These are phyloP conservation scores for Claviceps spartinae DNA, from an alignment of 2,329 filamentous ascomycete genomes.

Conservation along the genomic window DNA sequence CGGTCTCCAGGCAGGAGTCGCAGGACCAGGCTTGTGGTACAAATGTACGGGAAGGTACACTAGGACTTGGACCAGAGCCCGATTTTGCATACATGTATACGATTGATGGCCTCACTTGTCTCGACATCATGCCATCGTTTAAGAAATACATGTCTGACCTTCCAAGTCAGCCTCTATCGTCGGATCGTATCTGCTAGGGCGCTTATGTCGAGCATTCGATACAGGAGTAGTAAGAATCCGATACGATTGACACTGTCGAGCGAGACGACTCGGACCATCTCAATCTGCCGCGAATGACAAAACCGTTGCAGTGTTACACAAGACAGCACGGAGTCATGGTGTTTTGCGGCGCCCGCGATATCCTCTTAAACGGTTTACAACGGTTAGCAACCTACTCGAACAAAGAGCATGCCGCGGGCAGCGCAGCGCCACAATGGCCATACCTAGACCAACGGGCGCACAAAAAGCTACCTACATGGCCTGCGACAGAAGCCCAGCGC, in stretches of 20 bases:
- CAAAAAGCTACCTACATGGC: too few relatives aligned
- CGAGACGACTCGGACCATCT: background rate
- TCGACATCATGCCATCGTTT: background rate
- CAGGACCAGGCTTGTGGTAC: background rate
- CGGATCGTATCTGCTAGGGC: background rate
- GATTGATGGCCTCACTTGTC: background rate
- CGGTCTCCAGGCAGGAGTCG: background rate
- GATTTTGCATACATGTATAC: background rate
- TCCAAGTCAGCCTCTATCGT: background rate
- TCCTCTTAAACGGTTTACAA: background rate
- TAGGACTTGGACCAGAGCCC: background rate
- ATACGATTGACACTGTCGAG: background rate
- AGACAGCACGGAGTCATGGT: background rate
- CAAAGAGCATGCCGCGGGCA: background rate
- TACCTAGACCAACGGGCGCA: too few relatives aligned
- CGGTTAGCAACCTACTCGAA: background rate
- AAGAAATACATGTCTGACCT: background rate
- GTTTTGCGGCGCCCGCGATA: background rate
- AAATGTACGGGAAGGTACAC: background rate
- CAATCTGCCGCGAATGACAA: background rate
- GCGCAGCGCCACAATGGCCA: background rate
- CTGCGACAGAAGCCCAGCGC: too few relatives aligned
- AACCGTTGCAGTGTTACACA: background rate
- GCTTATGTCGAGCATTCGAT: background rate
- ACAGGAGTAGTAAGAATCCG: too few relatives aligned